Evolutionary conservation across 2,329 filamentous ascomycete genomes (phyloP), one percentile per base, ranked within the genome.

Genomic region (Polytolypa hystricis): DNA sequence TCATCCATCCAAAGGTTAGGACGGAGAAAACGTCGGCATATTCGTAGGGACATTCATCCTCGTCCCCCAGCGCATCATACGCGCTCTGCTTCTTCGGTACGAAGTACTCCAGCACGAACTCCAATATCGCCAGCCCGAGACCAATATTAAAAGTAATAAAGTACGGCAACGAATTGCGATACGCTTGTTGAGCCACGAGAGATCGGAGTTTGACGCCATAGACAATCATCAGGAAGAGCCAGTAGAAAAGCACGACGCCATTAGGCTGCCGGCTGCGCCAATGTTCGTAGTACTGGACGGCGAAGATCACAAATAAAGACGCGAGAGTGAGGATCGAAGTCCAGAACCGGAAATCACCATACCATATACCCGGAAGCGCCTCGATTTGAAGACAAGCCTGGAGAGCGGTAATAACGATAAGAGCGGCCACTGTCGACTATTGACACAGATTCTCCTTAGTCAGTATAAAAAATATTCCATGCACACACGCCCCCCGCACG

Each of bases 1-100:
- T 96, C 89, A 98, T 95, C 91, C 91, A 98, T 37, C 82, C 80
- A 59, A 98, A 98, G 0, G 89, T 94, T 30, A 98, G 71, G 34
- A 84, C 77, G 3, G 89, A 94, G 63, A 98, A 98, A 35, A 96
- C 70, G 42, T 89, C 86, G 9, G 91, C 87, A 57, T 94, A 93
- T 61, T 96, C 87, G 43, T 84, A 78, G 0, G 70, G 70, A 42
- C 78, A 82, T 58, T 83, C 79, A 47, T 81, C 73, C 39, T 63
- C 61, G 41, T 79, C 74, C 5, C 75, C 77, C 33, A 82, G 57
- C 4, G 75, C 75, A 55, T 81, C 73, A 53, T 83, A 83, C 30
- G 69, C 74, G 48, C 76, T 82, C 41, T 77, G 63, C 46, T 74
- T 76, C 60, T 87, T 89, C n/a, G 84, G 84, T 55, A 87, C 79